Conservation (phyloP, 306 rosid species). For the Rubus idaeus region DNA sequence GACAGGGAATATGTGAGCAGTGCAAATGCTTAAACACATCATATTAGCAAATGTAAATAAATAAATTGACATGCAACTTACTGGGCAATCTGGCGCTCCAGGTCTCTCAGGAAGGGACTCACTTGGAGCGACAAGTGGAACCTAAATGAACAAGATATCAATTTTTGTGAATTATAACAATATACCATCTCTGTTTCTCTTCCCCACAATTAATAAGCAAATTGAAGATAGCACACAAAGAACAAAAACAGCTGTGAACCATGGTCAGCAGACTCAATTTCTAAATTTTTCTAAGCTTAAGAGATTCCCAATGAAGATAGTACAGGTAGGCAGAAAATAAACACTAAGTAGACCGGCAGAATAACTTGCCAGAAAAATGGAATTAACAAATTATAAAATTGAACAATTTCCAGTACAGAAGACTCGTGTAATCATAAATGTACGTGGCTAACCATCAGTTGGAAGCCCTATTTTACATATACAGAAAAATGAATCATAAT, state of each 20-base stretch:
- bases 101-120: slow-evolving; percentile 88
- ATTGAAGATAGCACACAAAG: neutral
- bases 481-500: neutral
- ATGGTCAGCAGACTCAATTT: neutral
- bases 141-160: slow-evolving; percentile 47
- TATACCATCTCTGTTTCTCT: neutral
- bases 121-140: slow-evolving; percentile 54
- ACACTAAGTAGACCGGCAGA: neutral
- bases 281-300: neutral
- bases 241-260: neutral
- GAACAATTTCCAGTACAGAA: neutral
- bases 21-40: slow-evolving; percentile 26
- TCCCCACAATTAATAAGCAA: neutral
- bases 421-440: neutral
- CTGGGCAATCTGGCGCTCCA: slow-evolving; percentile 92
- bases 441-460: neutral
- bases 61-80: slow-evolving; percentile 42
- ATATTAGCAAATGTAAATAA: neutral
- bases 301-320: neutral
- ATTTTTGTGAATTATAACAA: neutral
- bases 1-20: slow-evolving; percentile 25
- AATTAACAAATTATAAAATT: neutral
- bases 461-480: neutral
- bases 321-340: neutral
- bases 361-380: neutral